phyloP scores from a whole-genome alignment of 495 filamentous ascomycete species.

The Penicillium verhagenii region DNA sequence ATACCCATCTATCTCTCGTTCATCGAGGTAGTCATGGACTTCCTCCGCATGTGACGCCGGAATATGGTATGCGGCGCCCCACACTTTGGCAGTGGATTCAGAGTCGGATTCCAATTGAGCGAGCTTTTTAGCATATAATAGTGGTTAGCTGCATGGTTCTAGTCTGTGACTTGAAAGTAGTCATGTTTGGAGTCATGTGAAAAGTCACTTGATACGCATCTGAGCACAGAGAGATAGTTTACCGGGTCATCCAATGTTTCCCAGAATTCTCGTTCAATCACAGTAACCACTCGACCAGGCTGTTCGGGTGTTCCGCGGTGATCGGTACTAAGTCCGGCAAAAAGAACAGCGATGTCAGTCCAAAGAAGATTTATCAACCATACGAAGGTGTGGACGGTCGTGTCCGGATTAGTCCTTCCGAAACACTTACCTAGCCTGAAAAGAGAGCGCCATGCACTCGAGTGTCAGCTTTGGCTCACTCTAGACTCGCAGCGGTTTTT shows the following conservation, averaged over 20 bases:
- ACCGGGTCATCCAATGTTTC: constrained; percentile 67
- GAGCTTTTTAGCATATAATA: constrained; percentile 21
- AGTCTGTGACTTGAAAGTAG: too few relatives aligned
- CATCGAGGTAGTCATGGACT: constrained; percentile 89
- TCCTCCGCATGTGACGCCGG: constrained; percentile 65
- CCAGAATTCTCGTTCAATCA: constrained; percentile 83
- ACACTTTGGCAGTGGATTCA: constrained; percentile 62
- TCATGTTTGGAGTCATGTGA: too few relatives aligned
- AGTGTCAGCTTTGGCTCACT: constrained; percentile 7
- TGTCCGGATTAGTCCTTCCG: background rate
- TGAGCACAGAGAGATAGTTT: constrained; percentile 4
- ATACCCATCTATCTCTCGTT: constrained; percentile 96
- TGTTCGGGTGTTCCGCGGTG: constrained; percentile 87
- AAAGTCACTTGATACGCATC: too few relatives aligned
- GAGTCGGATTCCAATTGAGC: constrained; percentile 34
- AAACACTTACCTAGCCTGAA: constrained; percentile 35
- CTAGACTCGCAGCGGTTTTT: background rate
- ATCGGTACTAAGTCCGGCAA: constrained; percentile 60
- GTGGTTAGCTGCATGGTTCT: background rate
- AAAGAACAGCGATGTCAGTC: too few relatives aligned
- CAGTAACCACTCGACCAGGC: constrained; percentile 89
- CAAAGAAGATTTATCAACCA: too few relatives aligned
- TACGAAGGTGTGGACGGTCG: background rate
- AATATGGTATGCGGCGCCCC: constrained; percentile 95
- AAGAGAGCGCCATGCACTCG: constrained; percentile 8